Base-by-base conservation (phyloP, 1,284 basidiomycete genomes). In the Phylloboletellus chloephorus region DNA sequence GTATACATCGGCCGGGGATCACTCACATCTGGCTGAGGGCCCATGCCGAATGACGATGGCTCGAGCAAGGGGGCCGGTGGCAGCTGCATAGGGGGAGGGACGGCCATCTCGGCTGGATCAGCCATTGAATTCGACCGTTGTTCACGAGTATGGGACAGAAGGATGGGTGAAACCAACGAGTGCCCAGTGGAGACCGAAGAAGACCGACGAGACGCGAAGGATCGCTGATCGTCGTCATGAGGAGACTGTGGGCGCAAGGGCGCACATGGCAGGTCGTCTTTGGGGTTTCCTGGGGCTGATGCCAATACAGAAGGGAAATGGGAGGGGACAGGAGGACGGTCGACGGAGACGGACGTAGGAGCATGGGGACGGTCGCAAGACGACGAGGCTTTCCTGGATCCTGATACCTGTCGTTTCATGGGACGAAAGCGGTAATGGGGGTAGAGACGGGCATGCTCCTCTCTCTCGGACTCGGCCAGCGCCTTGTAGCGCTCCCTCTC, bases 371-470 rank as follows among this genome's bases (percentile, higher is more conserved):
- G 49, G 39, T 56, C 44, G 31, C 41, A 26, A 47, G 54, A 39
- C 39, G 37, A 26, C 32, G n/a, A n/a, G n/a, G n/a, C n/a, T n/a
- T 53, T 52, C 53, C 60, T 49, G 53, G 60, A 44, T 48, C 57
- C 41, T 46, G 54, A 50, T 41, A 49, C 17, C 16, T 54, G 57
- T 22, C 67, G 64, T 52, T 71, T 72, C 52, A 65, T 57, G 3
- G 82, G 80, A n/a, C 71, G 67, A 56, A 76, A 83, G 32, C 71
- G 71, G 58, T 84, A 84, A 45, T 74, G 57, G 0, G 81, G 81
- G 48, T 82, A 66, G 37, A 64, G 56, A 13, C 63, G 58, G 3
- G 69, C 71, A 41, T 84, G 82, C 37, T 74, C 72, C 31, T 64
- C 63, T 45, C 72, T 72, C 61, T 78, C 77, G 38, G 54, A 44